Percentiles rank a stretch among this genome's conserved stretches.
Evolutionary conservation across 2,329 filamentous ascomycete genomes (phyloP).

Genomic region (Phaeosphaeria sp.): DNA sequence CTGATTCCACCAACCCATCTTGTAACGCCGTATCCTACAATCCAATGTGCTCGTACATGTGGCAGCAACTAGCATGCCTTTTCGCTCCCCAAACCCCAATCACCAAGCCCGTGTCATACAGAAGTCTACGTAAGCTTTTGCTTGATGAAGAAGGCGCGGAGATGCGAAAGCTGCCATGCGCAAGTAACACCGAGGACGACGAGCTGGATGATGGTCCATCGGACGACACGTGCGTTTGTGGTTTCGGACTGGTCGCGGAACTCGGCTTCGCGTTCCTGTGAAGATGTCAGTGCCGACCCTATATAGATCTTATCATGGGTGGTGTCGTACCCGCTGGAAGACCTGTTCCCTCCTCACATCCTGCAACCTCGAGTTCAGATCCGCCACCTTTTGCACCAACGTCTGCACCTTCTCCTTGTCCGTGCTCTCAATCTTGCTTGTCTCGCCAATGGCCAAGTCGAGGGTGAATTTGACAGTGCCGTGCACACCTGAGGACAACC

Average conservation of each 20-base stretch:
- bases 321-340: conserved; percentile 79
- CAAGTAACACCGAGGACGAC: conserved; percentile 85
- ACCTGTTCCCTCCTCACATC: conserved; percentile 95
- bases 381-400: conserved; percentile 85
- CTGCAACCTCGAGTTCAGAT: conserved; percentile 83
- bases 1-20: conserved; percentile 12
- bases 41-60: conserved; percentile 17
- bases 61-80: conserved; percentile 9
- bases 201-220: conserved; percentile 93
- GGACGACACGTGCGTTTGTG: conserved; percentile 88
- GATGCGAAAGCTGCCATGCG: conserved; percentile 95
- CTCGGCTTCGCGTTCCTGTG: conserved; percentile 91
- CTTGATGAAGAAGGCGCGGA: conserved; percentile 99
- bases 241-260: conserved; percentile 97
- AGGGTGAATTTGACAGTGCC: conserved; percentile 84
- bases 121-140: conserved; percentile 87
- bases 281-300: conserved; percentile 19
- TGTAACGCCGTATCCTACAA: conserved; percentile 30
- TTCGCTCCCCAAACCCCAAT: conserved; percentile 14
- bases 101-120: conserved; percentile 1
- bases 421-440: conserved; percentile 88
- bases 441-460: conserved; percentile 93
- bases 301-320: no score
- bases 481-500: conserved; percentile 72
- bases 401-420: conserved; percentile 94